Evolutionary conservation across 345 rosid species (phyloP).

Genomic region (Anastatica hierochuntica): DNA sequence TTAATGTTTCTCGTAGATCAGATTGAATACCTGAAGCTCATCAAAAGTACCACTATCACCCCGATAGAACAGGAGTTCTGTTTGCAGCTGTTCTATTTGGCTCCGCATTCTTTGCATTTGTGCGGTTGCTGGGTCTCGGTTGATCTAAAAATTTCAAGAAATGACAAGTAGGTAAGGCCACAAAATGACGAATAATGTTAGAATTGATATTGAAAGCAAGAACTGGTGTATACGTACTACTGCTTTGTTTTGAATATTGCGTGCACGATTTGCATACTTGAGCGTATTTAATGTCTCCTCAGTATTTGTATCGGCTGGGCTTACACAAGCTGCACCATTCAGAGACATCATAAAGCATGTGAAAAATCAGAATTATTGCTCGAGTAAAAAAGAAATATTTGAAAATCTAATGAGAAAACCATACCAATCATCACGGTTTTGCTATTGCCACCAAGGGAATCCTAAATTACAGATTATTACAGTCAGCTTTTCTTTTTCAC

Average conservation of each 20-base stretch:
- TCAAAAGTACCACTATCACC: constrained; percentile 64
- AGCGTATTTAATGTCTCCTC: constrained; percentile 95
- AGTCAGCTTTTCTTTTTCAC: background rate
- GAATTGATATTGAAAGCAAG: background rate
- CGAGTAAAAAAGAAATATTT: background rate
- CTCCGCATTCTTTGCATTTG: constrained; percentile 83
- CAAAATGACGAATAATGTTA: too few species aligned
- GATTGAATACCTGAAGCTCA: constrained; percentile 66
- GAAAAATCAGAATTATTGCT: background rate
- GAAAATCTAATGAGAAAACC: constrained; percentile 10
- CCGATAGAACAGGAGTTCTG: constrained; percentile 74
- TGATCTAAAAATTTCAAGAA: constrained; percentile 36
- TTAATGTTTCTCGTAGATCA: constrained; percentile 1
- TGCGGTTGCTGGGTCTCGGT: constrained; percentile 80
- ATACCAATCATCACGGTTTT: constrained; percentile 98
- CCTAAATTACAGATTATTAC: constrained; percentile 36
- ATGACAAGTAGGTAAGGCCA: background rate
- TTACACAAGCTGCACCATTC: constrained; percentile 65
- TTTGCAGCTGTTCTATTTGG: constrained; percentile 88
- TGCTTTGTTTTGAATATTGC: constrained; percentile 96
- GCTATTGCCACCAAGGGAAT: constrained; percentile 97
- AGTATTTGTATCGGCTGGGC: constrained; percentile 97
- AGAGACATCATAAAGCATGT: background rate
- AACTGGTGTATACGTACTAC: constrained; percentile 37
- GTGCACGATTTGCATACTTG: constrained; percentile 96